Percentiles rank a stretch among this genome's conserved stretches.
Conservation (phyloP, 1,284 basidiomycete genomes). For the Boletus smithii region DNA sequence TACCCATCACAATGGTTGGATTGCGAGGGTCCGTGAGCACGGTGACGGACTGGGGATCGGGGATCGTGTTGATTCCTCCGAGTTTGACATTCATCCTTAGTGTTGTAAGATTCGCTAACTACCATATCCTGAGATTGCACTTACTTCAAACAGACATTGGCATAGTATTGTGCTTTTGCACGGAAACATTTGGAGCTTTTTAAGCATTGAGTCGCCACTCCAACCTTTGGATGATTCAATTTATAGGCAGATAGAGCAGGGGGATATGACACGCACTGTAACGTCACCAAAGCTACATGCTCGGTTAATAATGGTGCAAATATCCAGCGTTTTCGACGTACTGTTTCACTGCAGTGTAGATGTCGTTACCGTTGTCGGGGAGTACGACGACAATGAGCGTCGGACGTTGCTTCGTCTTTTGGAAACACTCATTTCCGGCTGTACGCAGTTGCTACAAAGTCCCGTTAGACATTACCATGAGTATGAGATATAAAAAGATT, state of each 20-base stretch:
- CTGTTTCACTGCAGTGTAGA: constrained; percentile 75
- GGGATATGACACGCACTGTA: constrained; percentile 38
- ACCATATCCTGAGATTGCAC: constrained; percentile 14
- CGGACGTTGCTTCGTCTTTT: constrained; percentile 43
- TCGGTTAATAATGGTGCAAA: constrained; percentile 4
- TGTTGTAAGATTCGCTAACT: constrained; percentile 1
- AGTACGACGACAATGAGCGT: constrained; percentile 63
- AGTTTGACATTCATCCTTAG: constrained; percentile 75
- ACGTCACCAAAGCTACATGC: constrained; percentile 64
- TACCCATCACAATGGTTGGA: constrained; percentile 78
- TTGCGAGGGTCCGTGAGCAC: constrained; percentile 63
- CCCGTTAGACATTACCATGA: constrained; percentile 3
- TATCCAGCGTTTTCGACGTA: constrained; percentile 37
- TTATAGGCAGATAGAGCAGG: not conserved
- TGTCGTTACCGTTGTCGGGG: constrained; percentile 70
- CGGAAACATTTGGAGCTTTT: constrained; percentile 58
- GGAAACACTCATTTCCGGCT: constrained; percentile 44
- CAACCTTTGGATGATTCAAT: constrained; percentile 41
- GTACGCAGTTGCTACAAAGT: constrained; percentile 43
- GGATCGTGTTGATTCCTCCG: constrained; percentile 74
- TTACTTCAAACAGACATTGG: constrained; percentile 77
- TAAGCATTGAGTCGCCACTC: constrained; percentile 73
- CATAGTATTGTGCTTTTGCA: constrained; percentile 70
- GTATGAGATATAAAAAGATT: constrained; percentile 7
- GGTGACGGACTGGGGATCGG: constrained; percentile 57